These are phyloP conservation scores for Boletus barrowsii DNA, from an alignment of 768 basidiomycete genomes.

Conservation along the genomic window DNA sequence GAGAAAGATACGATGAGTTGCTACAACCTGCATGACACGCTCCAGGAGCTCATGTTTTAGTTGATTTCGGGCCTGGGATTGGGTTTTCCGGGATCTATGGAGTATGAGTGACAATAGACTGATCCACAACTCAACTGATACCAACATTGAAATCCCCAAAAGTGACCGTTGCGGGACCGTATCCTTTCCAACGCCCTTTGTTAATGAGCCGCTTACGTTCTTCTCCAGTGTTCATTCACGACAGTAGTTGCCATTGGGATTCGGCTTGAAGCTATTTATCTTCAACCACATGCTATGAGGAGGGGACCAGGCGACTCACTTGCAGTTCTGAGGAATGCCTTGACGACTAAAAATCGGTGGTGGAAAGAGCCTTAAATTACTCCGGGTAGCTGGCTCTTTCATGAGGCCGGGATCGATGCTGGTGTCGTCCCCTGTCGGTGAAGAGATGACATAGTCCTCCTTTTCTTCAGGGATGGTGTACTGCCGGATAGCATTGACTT, in stretches of 20 bases:
- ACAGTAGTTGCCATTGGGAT: slow-evolving; percentile 66
- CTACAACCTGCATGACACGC: slow-evolving; percentile 49
- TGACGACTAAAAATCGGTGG: slow-evolving; percentile 89
- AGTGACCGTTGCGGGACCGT: slow-evolving; percentile 67
- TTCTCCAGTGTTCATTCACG: slow-evolving; percentile 73
- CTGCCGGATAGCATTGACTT: slow-evolving; percentile 72
- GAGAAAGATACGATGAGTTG: neutral
- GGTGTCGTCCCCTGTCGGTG: slow-evolving; percentile 28
- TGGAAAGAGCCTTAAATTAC: slow-evolving; percentile 75
- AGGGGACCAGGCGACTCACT: slow-evolving; percentile 41
- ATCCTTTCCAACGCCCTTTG: slow-evolving; percentile 81
- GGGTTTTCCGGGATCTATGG: slow-evolving; percentile 63
- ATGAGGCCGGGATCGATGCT: slow-evolving; percentile 53
- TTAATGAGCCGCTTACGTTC: slow-evolving; percentile 85
- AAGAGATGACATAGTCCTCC: slow-evolving; percentile 53
- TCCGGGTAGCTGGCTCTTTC: slow-evolving; percentile 33
- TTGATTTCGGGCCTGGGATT: slow-evolving; percentile 52
- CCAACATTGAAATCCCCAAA: slow-evolving; percentile 55
- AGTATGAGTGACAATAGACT: slow-evolving; percentile 1
- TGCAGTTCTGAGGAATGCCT: slow-evolving; percentile 74
- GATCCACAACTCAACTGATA: neutral
- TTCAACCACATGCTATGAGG: neutral
- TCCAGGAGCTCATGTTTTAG: slow-evolving; percentile 54
- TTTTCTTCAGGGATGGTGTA: slow-evolving; percentile 68
- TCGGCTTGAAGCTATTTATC: slow-evolving; percentile 65